Base-by-base conservation (phyloP, 2,329 filamentous ascomycete species). In the Akanthomyces lecanii region DNA sequence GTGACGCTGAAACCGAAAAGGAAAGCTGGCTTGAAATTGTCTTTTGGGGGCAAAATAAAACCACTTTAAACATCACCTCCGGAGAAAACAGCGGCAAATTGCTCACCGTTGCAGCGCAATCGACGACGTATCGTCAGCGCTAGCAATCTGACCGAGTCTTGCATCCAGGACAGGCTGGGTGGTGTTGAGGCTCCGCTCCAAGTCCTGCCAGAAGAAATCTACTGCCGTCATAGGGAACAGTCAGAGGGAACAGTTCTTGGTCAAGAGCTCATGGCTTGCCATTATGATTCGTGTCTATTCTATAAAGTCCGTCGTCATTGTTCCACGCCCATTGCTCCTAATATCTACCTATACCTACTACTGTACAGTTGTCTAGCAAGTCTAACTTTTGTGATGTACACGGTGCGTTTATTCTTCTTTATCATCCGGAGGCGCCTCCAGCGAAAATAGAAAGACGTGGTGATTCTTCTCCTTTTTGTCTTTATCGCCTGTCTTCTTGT, bases 361-460 rank as follows among this genome's bases (percentile, higher is more conserved):
- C 4, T 50, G 7, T 30, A 30, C 45, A 50, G 4, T 30, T 18
- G 12, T 50, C 14, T 48, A 28, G 36, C 16, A 45, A 33, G 18
- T 55, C 7, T n/a, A 55, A 28, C 16, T 12, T 28, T 16, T 55
- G 16, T 18, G 14, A 8, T 44, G 7, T 12, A 18, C 12, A 55
- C 8, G 7, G 1, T 52, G 5, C n/a, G 10, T 44, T 11, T 55
- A 55, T n/a, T 10, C 28, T 38, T 59, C 61, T 12, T 14, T 42
- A 1, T 59, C 61, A 7, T 64, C 61, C 16, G 69, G 59, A 0
- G 69, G 64, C 11, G 70, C 70, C 45, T 76, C 75, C 3, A 77
- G 65, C 5, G 74, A 75, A n/a, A 77, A 57, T 36, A 70, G 64
- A 61, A 76, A 73, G 10, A 77, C 70, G 36, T 66, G 67, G 25